Percentiles rank a stretch among this genome's conserved stretches.
These are phyloP conservation scores for Pichia sp. DNA, from an alignment of 1,139 yeast species.

Conservation along the genomic window DNA sequence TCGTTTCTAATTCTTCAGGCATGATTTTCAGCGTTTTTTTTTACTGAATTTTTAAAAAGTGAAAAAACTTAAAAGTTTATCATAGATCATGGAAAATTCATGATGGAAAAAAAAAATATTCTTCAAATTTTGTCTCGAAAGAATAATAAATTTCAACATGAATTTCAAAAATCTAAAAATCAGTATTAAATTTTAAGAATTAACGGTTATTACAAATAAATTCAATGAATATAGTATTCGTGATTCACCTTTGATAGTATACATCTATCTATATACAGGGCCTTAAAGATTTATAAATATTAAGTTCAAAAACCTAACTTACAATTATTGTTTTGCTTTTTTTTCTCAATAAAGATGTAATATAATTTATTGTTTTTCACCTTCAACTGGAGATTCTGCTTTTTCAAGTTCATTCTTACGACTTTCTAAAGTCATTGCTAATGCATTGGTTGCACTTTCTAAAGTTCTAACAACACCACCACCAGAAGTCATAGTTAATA, in stretches of 20 bases:
- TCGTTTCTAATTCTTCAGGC: neutral
- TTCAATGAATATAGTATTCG: neutral
- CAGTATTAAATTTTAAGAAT: no score
- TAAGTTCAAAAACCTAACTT: neutral
- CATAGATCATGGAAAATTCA: no score
- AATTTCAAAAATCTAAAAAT: neutral
- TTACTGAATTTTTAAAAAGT: neutral
- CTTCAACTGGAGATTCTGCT: conserved; percentile 9
- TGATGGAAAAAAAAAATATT: neutral
- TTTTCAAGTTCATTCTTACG: conserved; percentile 26
- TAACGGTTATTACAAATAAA: neutral
- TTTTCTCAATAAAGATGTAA: neutral
- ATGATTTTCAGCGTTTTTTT: neutral
- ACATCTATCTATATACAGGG: neutral
- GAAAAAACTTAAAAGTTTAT: neutral
- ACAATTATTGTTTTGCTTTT: neutral
- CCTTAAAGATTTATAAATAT: neutral
- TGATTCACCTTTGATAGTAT: neutral
- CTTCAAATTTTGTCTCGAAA: no score
- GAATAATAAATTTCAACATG: neutral
- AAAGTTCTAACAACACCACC: conserved; percentile 82
- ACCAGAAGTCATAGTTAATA: conserved; percentile 77
- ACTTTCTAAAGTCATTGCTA: conserved; percentile 59
- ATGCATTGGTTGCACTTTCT: conserved; percentile 56
- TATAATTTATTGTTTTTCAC: neutral